phyloP scores from a whole-genome alignment of 2,329 filamentous ascomycete genomes.

The Neoascochyta sp. region DNA sequence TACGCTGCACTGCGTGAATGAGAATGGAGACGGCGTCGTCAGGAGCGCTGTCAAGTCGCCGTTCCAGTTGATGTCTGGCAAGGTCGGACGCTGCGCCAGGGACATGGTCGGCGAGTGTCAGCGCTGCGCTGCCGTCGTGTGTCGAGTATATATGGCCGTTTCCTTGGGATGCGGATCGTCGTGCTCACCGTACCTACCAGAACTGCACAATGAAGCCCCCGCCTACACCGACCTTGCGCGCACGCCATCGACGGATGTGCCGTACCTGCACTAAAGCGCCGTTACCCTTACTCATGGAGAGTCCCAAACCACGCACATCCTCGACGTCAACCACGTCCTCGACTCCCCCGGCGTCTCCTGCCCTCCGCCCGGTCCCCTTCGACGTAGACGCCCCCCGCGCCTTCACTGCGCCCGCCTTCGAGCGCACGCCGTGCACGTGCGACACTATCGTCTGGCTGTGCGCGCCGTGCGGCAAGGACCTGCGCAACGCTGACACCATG shows the following conservation, averaged over 20 bases:
- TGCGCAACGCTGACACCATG: slow-evolving; percentile 57
- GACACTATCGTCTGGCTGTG: slow-evolving; percentile 74
- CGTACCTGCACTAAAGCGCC: slow-evolving; percentile 69
- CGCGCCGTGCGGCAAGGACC: slow-evolving; percentile 71
- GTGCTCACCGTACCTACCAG: slow-evolving; percentile 48
- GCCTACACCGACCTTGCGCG: slow-evolving; percentile 60
- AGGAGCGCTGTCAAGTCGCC: slow-evolving; percentile 43
- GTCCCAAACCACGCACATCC: slow-evolving; percentile 16
- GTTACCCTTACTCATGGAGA: slow-evolving; percentile 51
- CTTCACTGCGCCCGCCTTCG: slow-evolving; percentile 49
- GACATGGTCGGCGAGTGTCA: slow-evolving; percentile 85
- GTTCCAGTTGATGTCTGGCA: slow-evolving; percentile 54
- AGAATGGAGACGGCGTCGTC: slow-evolving; percentile 53
- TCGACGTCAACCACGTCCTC: slow-evolving; percentile 16
- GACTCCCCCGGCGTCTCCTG: slow-evolving; percentile 22
- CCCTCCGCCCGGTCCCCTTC: slow-evolving; percentile 14
- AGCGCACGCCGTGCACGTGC: slow-evolving; percentile 57
- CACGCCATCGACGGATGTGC: slow-evolving; percentile 79
- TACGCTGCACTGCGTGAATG: slow-evolving; percentile 77
- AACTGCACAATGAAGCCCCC: slow-evolving; percentile 89
- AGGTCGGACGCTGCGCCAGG: slow-evolving; percentile 73
- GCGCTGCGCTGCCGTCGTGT: slow-evolving; percentile 71
- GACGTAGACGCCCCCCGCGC: slow-evolving; percentile 13
- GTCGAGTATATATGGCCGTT: slow-evolving; percentile 65
- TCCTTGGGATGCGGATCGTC: neutral